Conservation (phyloP, 2,329 filamentous ascomycete species). For the Claviceps cyperi region DNA sequence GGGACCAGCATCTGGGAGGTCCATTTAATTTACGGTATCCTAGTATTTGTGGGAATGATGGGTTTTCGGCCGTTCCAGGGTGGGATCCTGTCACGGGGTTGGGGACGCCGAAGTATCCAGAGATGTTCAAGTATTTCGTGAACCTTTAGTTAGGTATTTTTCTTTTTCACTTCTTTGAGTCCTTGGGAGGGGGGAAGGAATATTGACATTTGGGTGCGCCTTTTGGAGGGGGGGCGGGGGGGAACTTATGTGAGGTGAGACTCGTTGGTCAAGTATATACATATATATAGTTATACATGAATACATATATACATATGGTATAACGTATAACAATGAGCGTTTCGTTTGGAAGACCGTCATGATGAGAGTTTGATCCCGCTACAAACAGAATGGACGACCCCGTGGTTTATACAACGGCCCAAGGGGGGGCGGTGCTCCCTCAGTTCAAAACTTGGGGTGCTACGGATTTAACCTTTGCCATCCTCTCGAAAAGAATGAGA, state of each 20-base stretch:
- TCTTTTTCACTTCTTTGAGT: neutral
- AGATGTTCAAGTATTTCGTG: slow-evolving; percentile 28
- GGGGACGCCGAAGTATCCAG: slow-evolving; percentile 9
- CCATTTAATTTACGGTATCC: slow-evolving; percentile 1
- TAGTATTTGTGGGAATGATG: slow-evolving; percentile 9
- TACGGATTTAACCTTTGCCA: too few species aligned
- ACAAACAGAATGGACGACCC: too few species aligned
- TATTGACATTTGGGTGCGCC: neutral
- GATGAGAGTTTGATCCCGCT: too few species aligned
- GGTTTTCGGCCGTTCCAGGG: slow-evolving; percentile 9
- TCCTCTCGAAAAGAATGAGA: too few species aligned
- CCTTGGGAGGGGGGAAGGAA: neutral
- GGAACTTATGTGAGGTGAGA: neutral
- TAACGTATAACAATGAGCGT: too few species aligned
- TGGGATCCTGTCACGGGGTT: slow-evolving; percentile 11
- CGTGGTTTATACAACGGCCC: too few species aligned
- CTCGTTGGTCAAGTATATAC: neutral
- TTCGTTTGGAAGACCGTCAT: too few species aligned
- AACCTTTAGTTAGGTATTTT: neutral
- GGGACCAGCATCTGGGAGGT: slow-evolving; percentile 9
- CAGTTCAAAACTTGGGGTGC: too few species aligned
- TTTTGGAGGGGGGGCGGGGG: neutral
- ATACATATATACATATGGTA: neutral
- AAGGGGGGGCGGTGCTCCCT: too few species aligned
- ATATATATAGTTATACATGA: neutral